phyloP scores from a whole-genome alignment of 805 yeast species.

The Kazachstania bromeliacearum region DNA sequence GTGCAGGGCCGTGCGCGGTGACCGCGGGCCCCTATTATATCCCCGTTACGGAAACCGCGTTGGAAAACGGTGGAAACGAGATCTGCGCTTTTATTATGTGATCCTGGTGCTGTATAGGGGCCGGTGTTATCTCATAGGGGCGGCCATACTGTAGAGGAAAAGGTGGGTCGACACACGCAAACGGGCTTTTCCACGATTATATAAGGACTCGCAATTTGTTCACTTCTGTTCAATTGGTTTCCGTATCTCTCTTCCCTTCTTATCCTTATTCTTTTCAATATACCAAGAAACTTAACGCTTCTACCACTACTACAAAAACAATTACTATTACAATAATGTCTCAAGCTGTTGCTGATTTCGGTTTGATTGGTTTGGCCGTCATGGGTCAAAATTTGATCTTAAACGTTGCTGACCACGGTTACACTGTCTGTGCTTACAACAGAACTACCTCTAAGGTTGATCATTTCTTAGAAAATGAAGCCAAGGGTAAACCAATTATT shows the following conservation, averaged over 20 bases:
- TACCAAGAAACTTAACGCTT: no score
- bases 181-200: background rate
- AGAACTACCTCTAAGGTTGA: slow-evolving; percentile 95
- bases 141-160: no score
- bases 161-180: background rate
- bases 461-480: slow-evolving; percentile 86
- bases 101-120: no score
- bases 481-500: slow-evolving; percentile 91
- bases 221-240: background rate
- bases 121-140: no score
- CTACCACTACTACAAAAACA: no score
- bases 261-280: background rate
- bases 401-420: slow-evolving; percentile 98
- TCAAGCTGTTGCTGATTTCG: slow-evolving; percentile 91
- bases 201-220: background rate
- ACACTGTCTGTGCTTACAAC: slow-evolving; percentile 96
- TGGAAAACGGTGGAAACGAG: no score
- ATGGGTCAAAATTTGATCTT: slow-evolving; percentile 98
- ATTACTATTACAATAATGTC: slow-evolving; percentile 9
- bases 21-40: no score
- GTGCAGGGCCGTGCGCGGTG: no score
- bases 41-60: no score
- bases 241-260: background rate
- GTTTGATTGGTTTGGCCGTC: slow-evolving; percentile 98
- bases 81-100: no score